Evolutionary conservation across 202 grass and related monocot species (phyloP).

Genomic region (Schoenoplectus triqueter): DNA sequence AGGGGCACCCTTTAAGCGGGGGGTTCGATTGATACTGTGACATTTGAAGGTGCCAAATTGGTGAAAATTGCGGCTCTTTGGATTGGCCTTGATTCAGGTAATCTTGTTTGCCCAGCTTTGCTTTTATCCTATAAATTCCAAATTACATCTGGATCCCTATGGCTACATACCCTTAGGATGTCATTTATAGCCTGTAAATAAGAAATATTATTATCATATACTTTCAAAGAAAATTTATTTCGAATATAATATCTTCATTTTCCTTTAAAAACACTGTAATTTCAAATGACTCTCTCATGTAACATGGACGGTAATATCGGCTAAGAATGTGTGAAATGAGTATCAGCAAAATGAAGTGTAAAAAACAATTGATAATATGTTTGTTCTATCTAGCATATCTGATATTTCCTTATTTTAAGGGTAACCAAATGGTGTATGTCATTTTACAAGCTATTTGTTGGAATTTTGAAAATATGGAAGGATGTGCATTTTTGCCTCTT

Average conservation of each 20-base stretch:
- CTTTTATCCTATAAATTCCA: not conserved
- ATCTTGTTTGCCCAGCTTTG: conserved; percentile 10
- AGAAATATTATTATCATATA: conserved; percentile 7
- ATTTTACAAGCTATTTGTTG: conserved; percentile 7
- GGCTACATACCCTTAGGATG: not conserved
- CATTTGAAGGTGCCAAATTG: conserved; percentile 67
- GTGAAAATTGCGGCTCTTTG: conserved; percentile 74
- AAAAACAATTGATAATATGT: not conserved
- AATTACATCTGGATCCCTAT: not conserved
- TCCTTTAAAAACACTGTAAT: not conserved
- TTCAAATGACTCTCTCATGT: not conserved
- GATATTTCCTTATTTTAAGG: not conserved
- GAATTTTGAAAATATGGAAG: not conserved
- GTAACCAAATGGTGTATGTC: not conserved
- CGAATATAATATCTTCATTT: not conserved
- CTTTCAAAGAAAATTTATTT: not conserved
- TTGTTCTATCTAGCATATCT: not conserved
- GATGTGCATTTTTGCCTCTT: too few relatives aligned
- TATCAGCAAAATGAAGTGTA: not conserved
- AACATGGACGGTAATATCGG: not conserved
- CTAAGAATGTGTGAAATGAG: not conserved
- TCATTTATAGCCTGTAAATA: not conserved
- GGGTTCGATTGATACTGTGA: conserved; percentile 66
- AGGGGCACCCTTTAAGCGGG: conserved; percentile 58
- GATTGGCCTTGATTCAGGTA: conserved; percentile 97